Conservation (phyloP, 768 basidiomycete species). For the Agaricus sinodeliciosus region DNA sequence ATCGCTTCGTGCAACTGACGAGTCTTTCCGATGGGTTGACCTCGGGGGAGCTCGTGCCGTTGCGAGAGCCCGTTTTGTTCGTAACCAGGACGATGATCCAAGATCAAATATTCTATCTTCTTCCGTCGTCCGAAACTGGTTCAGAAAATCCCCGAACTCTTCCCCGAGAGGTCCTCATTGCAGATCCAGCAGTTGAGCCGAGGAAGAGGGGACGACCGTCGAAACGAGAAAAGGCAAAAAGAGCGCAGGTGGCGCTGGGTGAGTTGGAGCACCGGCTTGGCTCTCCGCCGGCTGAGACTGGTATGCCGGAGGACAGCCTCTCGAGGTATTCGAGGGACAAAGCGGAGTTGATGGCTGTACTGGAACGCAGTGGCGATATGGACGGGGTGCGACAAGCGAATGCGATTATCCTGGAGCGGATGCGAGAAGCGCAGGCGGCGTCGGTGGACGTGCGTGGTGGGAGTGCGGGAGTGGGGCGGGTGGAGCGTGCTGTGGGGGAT, state of each 20-base stretch:
- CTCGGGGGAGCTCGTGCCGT: conserved; percentile 30
- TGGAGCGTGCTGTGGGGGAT: conserved; percentile 39
- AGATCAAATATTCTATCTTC: conserved; percentile 49
- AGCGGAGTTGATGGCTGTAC: conserved; percentile 25
- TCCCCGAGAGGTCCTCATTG: conserved; percentile 60
- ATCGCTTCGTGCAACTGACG: conserved; percentile 46
- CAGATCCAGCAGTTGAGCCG: conserved; percentile 26
- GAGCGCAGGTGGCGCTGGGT: conserved; percentile 41
- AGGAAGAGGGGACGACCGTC: conserved; percentile 63
- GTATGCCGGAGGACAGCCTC: conserved; percentile 26
- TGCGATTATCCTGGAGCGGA: conserved; percentile 40
- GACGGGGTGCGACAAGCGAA: conserved; percentile 40
- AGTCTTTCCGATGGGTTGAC: conserved; percentile 40
- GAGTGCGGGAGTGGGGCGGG: conserved; percentile 33
- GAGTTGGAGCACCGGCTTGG: conserved; percentile 43
- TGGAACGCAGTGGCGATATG: conserved; percentile 16
- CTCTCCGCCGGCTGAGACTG: not conserved
- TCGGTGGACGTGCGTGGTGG: conserved; percentile 28
- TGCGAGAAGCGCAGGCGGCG: conserved; percentile 45
- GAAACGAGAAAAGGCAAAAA: conserved; percentile 51
- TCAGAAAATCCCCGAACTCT: conserved; percentile 58
- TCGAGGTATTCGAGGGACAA: conserved; percentile 26
- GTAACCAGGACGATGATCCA: conserved; percentile 43
- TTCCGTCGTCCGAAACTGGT: conserved; percentile 44
- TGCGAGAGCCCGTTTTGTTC: conserved; percentile 46